Conservation (phyloP, 2,329 filamentous ascomycete genomes). For the Orbilia brochopaga region DNA sequence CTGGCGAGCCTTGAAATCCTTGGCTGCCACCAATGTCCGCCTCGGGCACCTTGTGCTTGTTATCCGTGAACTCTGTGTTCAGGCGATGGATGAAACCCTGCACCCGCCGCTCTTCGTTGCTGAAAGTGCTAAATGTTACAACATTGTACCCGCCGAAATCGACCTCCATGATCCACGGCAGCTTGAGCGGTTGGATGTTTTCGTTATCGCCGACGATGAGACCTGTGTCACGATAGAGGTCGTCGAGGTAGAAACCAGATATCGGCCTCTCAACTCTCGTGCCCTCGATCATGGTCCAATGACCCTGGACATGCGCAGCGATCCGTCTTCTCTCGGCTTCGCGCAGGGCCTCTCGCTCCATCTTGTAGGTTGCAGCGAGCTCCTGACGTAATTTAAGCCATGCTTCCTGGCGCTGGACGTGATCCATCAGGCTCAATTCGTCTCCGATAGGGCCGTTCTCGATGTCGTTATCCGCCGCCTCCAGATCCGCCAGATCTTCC, state of each 20-base stretch:
- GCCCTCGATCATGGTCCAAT: slow-evolving; percentile 48
- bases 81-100: slow-evolving; percentile 44
- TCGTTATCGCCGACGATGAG: slow-evolving; percentile 46
- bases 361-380: slow-evolving; percentile 31
- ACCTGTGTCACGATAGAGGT: slow-evolving; percentile 43
- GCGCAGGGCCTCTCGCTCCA: slow-evolving; percentile 20
- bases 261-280: slow-evolving; percentile 45
- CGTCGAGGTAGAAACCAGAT: slow-evolving; percentile 44
- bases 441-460: slow-evolving; percentile 44
- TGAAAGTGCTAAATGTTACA: slow-evolving; percentile 33
- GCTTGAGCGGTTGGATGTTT: slow-evolving; percentile 34
- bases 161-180: slow-evolving; percentile 41
- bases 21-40: slow-evolving; percentile 35
- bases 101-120: slow-evolving; percentile 37
- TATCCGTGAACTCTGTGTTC: slow-evolving; percentile 41
- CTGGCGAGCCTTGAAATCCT: slow-evolving; percentile 34
- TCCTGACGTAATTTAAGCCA: slow-evolving; percentile 35
- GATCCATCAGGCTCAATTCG: slow-evolving; percentile 45
- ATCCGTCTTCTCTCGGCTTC: slow-evolving; percentile 31
- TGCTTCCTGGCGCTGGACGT: slow-evolving; percentile 30
- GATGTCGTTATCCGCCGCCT: slow-evolving; percentile 36
- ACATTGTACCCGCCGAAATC: slow-evolving; percentile 48
- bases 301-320: slow-evolving; percentile 38
- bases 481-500: slow-evolving; percentile 31
- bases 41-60: slow-evolving; percentile 30